phyloP scores from a whole-genome alignment of 2,329 filamentous ascomycete genomes.

The Mycosphaerelloides madeirae region DNA sequence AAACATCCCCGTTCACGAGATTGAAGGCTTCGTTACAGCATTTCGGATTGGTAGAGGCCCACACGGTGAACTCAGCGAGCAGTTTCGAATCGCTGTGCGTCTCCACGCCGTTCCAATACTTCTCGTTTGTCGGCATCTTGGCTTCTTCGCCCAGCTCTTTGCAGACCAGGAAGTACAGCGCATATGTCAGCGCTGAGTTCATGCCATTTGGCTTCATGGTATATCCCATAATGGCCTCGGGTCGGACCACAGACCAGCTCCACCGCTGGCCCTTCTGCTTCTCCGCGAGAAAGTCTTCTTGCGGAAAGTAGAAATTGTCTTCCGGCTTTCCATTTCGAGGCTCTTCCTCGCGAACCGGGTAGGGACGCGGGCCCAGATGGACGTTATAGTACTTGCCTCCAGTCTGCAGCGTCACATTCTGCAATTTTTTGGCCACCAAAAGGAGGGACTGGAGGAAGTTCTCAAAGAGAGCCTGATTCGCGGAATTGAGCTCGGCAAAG shows the following conservation, averaged over 20 bases:
- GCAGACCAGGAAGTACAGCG: constrained; percentile 38
- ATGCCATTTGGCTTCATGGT: constrained; percentile 31
- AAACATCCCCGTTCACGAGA: constrained; percentile 37
- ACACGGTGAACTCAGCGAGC: constrained; percentile 37
- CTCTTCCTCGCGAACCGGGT: constrained; percentile 47
- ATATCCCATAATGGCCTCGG: constrained; percentile 29
- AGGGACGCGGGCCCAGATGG: constrained; percentile 44
- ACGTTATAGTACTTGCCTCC: constrained; percentile 51
- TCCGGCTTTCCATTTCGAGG: constrained; percentile 39
- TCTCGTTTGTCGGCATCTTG: constrained; percentile 33
- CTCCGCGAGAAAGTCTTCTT: constrained; percentile 46
- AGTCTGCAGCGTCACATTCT: constrained; percentile 49
- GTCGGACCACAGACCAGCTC: constrained; percentile 29
- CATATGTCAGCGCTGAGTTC: constrained; percentile 40
- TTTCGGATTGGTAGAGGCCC: constrained; percentile 30
- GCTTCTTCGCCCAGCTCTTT: constrained; percentile 34
- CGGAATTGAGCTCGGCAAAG: constrained; percentile 43
- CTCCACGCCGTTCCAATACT: constrained; percentile 34
- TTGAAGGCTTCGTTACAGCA: constrained; percentile 41
- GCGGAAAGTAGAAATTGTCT: constrained; percentile 53
- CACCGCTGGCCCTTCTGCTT: constrained; percentile 24
- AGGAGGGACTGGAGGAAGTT: constrained; percentile 48
- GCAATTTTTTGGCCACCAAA: constrained; percentile 40
- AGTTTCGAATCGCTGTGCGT: constrained; percentile 32
- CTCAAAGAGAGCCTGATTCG: constrained; percentile 46